Evolutionary conservation across 2,329 filamentous ascomycete species (phyloP).

Genomic region (Monosporascus sp.): DNA sequence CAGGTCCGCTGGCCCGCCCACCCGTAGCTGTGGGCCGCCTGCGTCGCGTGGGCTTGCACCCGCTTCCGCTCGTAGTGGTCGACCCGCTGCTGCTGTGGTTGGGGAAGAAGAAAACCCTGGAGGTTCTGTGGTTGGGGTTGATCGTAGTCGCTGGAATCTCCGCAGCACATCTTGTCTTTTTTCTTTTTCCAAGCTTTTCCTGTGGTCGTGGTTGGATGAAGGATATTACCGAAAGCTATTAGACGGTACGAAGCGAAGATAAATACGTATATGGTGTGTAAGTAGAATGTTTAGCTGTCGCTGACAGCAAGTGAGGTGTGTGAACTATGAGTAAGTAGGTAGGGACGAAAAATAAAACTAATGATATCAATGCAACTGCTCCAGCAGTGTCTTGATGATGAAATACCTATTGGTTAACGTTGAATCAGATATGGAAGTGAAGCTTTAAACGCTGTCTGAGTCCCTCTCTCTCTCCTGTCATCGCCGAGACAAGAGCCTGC

Average conservation of each 20-base stretch:
- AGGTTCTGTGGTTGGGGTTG: constrained; percentile 1
- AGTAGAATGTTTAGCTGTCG: background rate
- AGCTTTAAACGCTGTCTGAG: background rate
- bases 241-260: background rate
- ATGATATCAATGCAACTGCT: background rate
- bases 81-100: background rate
- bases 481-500: no score
- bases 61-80: constrained; percentile 5
- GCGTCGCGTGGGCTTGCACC: constrained; percentile 9
- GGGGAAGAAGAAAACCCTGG: background rate
- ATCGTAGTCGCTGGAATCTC: constrained; percentile 8
- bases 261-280: background rate
- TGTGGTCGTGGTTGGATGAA: background rate
- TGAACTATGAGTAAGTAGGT: background rate
- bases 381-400: background rate
- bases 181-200: background rate
- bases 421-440: background rate
- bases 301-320: background rate
- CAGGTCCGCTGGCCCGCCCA: constrained; percentile 8
- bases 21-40: constrained; percentile 14
- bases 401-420: background rate
- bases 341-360: background rate
- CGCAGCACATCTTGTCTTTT: constrained; percentile 9
- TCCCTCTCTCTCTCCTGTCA: background rate
- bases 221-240: background rate